phyloP scores from a whole-genome alignment of 768 basidiomycete species.

The Collybia nuda region DNA sequence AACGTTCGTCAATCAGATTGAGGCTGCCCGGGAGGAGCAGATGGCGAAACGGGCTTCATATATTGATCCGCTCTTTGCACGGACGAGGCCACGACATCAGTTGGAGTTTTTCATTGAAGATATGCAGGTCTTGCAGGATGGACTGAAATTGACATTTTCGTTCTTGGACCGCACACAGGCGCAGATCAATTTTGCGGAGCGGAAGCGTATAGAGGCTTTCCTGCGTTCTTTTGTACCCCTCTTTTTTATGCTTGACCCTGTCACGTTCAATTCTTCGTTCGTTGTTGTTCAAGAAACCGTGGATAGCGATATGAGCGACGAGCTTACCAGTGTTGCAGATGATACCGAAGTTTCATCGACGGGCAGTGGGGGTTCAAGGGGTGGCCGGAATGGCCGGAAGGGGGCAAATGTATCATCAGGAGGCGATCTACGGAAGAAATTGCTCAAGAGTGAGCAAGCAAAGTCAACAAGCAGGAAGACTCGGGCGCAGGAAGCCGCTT shows the following conservation, averaged over 20 bases:
- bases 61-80: constrained; percentile 53
- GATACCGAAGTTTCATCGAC: constrained; percentile 39
- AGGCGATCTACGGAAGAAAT: constrained; percentile 75
- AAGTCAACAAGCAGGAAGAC: constrained; percentile 66
- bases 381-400: constrained; percentile 28
- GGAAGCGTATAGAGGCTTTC: constrained; percentile 81
- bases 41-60: constrained; percentile 68
- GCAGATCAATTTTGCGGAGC: constrained; percentile 68
- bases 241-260: constrained; percentile 74
- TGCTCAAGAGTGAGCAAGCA: constrained; percentile 81
- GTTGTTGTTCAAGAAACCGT: constrained; percentile 53
- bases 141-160: constrained; percentile 84
- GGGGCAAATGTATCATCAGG: constrained; percentile 28
- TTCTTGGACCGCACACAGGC: constrained; percentile 88
- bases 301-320: constrained; percentile 61
- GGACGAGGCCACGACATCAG: constrained; percentile 74
- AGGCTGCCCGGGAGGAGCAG: constrained; percentile 81
- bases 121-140: constrained; percentile 77
- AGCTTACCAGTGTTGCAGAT: constrained; percentile 32
- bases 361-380: constrained; percentile 37
- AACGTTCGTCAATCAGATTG: constrained; percentile 80
- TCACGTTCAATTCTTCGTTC: constrained; percentile 69
- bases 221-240: constrained; percentile 75
- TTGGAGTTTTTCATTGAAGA: constrained; percentile 79
- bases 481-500: constrained; percentile 43